Evolutionary conservation across 2,329 filamentous ascomycete genomes (phyloP).

Genomic region (Aaosphaeria pasadenensis): DNA sequence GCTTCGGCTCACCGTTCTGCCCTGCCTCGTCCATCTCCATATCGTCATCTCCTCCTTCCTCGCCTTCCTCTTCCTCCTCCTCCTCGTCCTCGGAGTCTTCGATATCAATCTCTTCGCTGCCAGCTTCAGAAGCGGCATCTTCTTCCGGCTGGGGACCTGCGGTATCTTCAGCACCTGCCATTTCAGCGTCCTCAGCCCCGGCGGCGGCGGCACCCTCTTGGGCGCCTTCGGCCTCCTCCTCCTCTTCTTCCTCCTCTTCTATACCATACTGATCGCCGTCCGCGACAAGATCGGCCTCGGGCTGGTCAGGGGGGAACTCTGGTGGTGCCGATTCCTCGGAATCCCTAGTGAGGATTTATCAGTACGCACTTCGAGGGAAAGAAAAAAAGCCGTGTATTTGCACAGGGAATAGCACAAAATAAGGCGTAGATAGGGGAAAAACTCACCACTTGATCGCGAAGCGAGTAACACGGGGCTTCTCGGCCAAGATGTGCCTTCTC

Average conservation of each 20-base stretch:
- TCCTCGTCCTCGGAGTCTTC: constrained; percentile 73
- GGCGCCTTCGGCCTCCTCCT: constrained; percentile 69
- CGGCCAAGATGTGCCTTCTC: constrained; percentile 84
- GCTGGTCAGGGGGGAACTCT: constrained; percentile 96
- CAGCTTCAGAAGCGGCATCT: constrained; percentile 68
- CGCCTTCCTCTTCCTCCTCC: constrained; percentile 62
- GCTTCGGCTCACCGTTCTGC: constrained; percentile 32
- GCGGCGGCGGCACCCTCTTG: constrained; percentile 57
- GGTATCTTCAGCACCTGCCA: constrained; percentile 66
- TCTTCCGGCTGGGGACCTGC: constrained; percentile 56
- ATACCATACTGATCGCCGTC: constrained; percentile 84
- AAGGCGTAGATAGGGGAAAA: not conserved
- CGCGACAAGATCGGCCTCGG: constrained; percentile 85
- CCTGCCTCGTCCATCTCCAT: constrained; percentile 58
- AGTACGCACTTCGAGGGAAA: too few species aligned
- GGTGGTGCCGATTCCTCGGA: constrained; percentile 95
- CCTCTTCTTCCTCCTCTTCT: constrained; percentile 74
- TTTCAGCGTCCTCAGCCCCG: constrained; percentile 60
- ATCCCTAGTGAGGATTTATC: constrained; percentile 62
- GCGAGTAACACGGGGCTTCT: constrained; percentile 95
- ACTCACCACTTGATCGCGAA: constrained; percentile 98
- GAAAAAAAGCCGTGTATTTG: not conserved
- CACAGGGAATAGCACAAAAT: not conserved
- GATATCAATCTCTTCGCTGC: constrained; percentile 74
- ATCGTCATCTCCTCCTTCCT: constrained; percentile 54